Evolutionary conservation across 1,139 yeast species (phyloP).

Genomic region (Saccharomycopsis phalli): DNA sequence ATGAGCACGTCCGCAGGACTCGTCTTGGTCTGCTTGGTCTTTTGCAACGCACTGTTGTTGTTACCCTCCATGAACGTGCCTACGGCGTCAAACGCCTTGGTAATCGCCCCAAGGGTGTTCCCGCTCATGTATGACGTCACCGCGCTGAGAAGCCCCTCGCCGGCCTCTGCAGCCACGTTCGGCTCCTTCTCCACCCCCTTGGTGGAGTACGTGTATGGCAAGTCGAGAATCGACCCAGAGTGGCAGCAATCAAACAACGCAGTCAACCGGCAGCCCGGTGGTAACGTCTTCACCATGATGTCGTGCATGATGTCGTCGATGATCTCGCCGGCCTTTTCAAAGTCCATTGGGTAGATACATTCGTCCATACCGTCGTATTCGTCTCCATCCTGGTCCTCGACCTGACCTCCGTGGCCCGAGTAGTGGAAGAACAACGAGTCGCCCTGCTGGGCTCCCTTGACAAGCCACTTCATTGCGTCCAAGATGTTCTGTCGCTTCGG

Average conservation of each 20-base stretch:
- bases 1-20: conserved; percentile 85
- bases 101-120: conserved; percentile 34
- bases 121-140: conserved; percentile 67
- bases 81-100: conserved; percentile 16
- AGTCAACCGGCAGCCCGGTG: conserved; percentile 77
- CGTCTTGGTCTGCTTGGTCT: conserved; percentile 49
- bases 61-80: conserved; percentile 25
- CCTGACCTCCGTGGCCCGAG: conserved; percentile 91
- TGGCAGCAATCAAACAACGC: conserved; percentile 91
- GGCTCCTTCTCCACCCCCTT: conserved; percentile 90
- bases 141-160: conserved; percentile 64
- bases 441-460: conserved; percentile 73
- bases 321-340: conserved; percentile 61
- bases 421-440: conserved; percentile 81
- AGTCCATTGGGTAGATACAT: conserved; percentile 86
- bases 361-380: conserved; percentile 89
- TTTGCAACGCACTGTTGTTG: conserved; percentile 31
- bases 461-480: conserved; percentile 89
- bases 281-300: conserved; percentile 67
- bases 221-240: conserved; percentile 83
- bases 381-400: conserved; percentile 75
- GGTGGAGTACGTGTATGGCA: conserved; percentile 85
- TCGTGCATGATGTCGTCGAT: conserved; percentile 83
- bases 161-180: conserved; percentile 77
- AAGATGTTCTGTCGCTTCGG: conserved; percentile 76